A percentile compares a stretch with the other conserved stretches of the same genome.
These are phyloP conservation scores for Lactarius trivialis DNA, from an alignment of 768 basidiomycete species.

Conservation along the genomic window DNA sequence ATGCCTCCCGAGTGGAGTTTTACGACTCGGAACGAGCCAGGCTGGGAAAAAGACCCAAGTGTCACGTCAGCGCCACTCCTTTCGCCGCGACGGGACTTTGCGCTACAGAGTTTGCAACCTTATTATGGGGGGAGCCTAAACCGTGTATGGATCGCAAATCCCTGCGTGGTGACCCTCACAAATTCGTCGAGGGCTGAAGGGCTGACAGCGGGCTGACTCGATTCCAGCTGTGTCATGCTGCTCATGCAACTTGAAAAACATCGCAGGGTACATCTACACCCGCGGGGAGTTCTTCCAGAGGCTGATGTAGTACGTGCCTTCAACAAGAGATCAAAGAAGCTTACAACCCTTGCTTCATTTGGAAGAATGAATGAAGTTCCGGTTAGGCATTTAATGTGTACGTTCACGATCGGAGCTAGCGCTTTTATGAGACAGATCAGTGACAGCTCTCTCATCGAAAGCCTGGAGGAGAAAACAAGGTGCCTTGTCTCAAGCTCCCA, in stretches of 20 bases:
- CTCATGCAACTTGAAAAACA: no score
- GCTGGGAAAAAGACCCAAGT: constrained; percentile 91
- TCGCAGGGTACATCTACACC: constrained; percentile 96
- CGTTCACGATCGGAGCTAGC: constrained; percentile 91
- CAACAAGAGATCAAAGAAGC: constrained; percentile 94
- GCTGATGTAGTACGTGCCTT: constrained; percentile 85
- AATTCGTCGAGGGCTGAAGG: constrained; percentile 94
- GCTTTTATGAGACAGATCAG: constrained; percentile 99
- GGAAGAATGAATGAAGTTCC: constrained; percentile 84
- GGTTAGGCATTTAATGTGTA: constrained; percentile 95
- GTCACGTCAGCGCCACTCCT: constrained; percentile 20
- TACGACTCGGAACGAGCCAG: constrained; percentile 99
- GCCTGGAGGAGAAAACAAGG: constrained; percentile 97
- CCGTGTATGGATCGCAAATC: constrained; percentile 99
- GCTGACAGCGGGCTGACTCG: no score
- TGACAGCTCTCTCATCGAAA: constrained; percentile 98
- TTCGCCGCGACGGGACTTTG: neutral
- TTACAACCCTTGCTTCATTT: constrained; percentile 80
- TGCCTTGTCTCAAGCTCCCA: constrained; percentile 93
- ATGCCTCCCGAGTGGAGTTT: constrained; percentile 94
- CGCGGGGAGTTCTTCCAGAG: constrained; percentile 98
- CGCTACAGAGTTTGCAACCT: constrained; percentile 76
- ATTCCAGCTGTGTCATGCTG: constrained; percentile 94
- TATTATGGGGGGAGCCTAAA: constrained; percentile 96
- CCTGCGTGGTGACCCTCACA: constrained; percentile 96